Conservation (phyloP, 176 grass and related monocot species). For the Oryza meyeriana region DNA sequence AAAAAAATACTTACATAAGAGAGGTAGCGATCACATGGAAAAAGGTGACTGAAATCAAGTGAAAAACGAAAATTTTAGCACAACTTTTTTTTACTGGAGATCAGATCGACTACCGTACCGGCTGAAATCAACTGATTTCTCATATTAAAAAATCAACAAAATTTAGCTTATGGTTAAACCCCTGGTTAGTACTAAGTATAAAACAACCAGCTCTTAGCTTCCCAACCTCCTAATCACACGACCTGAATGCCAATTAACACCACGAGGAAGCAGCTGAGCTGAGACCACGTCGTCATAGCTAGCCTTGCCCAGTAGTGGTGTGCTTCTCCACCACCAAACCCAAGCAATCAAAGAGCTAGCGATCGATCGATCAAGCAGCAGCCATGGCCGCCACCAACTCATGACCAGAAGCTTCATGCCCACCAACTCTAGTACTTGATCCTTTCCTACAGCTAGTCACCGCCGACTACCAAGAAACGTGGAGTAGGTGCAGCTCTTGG, state of each 20-base stretch:
- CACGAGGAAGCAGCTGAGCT: neutral
- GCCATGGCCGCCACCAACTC: constrained; percentile 25
- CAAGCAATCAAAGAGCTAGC: neutral
- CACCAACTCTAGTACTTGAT: neutral
- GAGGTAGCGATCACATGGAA: too few relatives aligned
- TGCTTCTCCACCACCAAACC: constrained; percentile 10
- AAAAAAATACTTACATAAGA: too few relatives aligned
- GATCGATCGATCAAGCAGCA: neutral
- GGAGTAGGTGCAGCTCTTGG: neutral
- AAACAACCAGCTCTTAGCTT: neutral
- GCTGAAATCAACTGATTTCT: neutral
- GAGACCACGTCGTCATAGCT: neutral
- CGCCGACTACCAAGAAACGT: neutral
- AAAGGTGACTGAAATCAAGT: too few relatives aligned
- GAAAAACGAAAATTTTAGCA: too few relatives aligned
- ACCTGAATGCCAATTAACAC: neutral
- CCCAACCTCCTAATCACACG: neutral
- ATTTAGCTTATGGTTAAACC: too few relatives aligned
- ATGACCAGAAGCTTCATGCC: neutral
- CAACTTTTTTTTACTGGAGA: neutral
- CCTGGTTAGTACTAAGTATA: neutral
- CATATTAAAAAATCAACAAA: neutral
- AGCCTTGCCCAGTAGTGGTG: neutral
- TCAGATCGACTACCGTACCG: neutral
- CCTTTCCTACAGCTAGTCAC: neutral